Base-by-base conservation (phyloP, 345 rosid species). In the Psidium friedrichsthalianum region DNA sequence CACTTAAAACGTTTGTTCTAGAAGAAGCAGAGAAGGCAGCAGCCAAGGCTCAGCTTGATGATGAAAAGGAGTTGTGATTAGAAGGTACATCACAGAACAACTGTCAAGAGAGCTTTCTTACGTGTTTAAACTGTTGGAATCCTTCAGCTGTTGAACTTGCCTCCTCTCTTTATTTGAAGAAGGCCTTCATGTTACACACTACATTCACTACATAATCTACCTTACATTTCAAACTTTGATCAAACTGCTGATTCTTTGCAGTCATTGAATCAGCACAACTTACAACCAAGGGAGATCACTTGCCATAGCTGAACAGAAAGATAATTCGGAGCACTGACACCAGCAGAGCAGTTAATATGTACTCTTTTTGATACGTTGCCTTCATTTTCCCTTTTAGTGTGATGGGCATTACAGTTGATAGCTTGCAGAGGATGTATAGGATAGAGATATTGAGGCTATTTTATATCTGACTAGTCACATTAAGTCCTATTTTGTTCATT, bases 21-120 rank as follows among this genome's bases (percentile, higher is more conserved):
- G 97, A 93, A 89, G 99, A 96, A 92, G 94, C 98, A 21, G 98
- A 93, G 82, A 96, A 96, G 88, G 99, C 97, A 51, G 97, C 96
- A 74, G 91, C 91, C 85, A 94, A 95, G 86, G 94, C 95, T 29
- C 93, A 90, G 87, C 88, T 90, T 57, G 96, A 88, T 83, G 78
- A 51, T 83, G 97, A 92, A 85, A 86, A 91, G 86, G 98, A 96
- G 55, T 89, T 96, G 86, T 95, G 89, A 95, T 29, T 44, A 29
- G 49, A 61, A 59, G 80, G 81, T 84, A 27, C n/a, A 9, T 53
- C 47, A 69, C 47, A 32, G 80, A 36, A 5, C 80, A 69, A 69
- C 9, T 13, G 80, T 69, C 47, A 64, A 15, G 42, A 64, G 76
- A 15, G 1, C 32, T 64, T 64, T 64, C 36, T 36, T 69, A 21